Conservation (phyloP, 2,329 filamentous ascomycete genomes). For the Microdochium bolleyi region DNA sequence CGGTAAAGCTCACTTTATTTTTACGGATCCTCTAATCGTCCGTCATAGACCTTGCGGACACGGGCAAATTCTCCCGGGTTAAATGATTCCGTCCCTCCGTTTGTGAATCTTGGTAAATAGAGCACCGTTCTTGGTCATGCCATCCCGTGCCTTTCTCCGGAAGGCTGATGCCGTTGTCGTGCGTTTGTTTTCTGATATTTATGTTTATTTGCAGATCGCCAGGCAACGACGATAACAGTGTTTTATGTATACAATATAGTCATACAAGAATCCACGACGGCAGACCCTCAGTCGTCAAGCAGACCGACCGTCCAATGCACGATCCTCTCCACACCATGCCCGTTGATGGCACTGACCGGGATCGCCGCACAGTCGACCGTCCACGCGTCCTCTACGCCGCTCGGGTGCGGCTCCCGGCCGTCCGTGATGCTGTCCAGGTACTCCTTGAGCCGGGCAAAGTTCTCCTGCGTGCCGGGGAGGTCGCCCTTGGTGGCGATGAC, state of each 20-base stretch:
- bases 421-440: constrained; percentile 63
- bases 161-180: no score
- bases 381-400: constrained; percentile 51
- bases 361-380: constrained; percentile 58
- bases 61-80: no score
- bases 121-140: no score
- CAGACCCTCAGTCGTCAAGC: constrained; percentile 36
- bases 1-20: no score
- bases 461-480: constrained; percentile 66
- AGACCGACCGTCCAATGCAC: constrained; percentile 65
- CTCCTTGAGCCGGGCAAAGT: constrained; percentile 60
- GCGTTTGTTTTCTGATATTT: no score
- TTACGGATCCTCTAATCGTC: no score
- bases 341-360: constrained; percentile 83
- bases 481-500: constrained; percentile 93
- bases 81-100: no score
- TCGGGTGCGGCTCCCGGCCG: constrained; percentile 64
- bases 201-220: no score
- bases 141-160: no score
- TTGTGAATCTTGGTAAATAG: no score
- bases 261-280: neutral
- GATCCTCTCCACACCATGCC: constrained; percentile 71
- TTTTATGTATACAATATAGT: neutral
- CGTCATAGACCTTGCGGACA: no score
- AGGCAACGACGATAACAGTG: no score